Evolutionary conservation across 2,329 filamentous ascomycete genomes (phyloP), one percentile per base, ranked within the genome.

Genomic region (Cercospora beticola): DNA sequence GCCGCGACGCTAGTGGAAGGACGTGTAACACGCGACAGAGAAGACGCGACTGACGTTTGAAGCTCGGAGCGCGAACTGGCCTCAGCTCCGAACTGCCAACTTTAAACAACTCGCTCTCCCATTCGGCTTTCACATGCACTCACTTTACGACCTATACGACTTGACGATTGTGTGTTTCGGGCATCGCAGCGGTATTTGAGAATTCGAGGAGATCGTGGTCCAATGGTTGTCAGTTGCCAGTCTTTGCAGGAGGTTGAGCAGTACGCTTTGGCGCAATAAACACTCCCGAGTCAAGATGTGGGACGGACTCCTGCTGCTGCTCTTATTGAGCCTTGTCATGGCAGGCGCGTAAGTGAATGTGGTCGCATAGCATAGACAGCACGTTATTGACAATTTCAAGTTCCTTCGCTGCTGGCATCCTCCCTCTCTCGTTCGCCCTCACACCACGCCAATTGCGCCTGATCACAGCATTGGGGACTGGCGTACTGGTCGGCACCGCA

Each of bases 401-500:
- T 76, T 98, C 95, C 68, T 97, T 98, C 80, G 86, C 97, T 66
- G 94, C 94, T 74, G 95, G 95, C 81, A 91, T 93, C 74, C 85
- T 99, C 72, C 95, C 95, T 43, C 85, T 99, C 62, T 94, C 93
- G 67, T 92, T 99, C 84, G 88, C 90, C 67, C 86, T 99, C 28
- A 94, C 94, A 31, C 89, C 91, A 69, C 92, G 93, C 54, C 93
- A 97, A 80, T 84, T 98, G 67, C 90, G 94, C 77, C 84, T 97
- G 61, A 92, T 98, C 78, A 96, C 94, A 23, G 94, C 93, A 67
- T 88, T 98, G 78, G 95, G 95, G 64, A 93, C 97, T 80, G 95
- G 95, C 56, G 91, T 99, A 62, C 85, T 99, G 8, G 94, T 99
- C 16, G 95, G 95, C 40, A 98, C 95, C 30, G 94, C 94, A 1